A percentile compares a stretch with the other conserved stretches of the same genome.
Evolutionary conservation across 2,329 filamentous ascomycete genomes (phyloP).

Genomic region (Ophiostoma quercus): DNA sequence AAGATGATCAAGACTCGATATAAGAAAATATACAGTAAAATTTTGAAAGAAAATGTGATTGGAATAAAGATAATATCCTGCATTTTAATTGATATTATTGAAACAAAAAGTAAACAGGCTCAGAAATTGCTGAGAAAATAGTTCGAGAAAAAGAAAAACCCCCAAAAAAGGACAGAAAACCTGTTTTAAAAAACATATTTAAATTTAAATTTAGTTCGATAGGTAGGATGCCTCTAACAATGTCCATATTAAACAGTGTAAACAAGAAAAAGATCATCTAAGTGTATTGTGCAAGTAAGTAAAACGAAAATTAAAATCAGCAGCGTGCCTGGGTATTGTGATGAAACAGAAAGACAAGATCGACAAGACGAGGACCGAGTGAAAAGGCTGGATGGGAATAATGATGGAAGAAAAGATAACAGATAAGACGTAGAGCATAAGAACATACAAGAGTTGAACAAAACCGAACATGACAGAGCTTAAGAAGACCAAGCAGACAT

Average conservation of each 20-base stretch:
- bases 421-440: background rate
- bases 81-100: too few species aligned
- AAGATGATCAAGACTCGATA: too few species aligned
- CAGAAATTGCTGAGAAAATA: too few species aligned
- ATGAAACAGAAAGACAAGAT: background rate
- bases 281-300: background rate
- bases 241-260: background rate
- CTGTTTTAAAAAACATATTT: too few species aligned
- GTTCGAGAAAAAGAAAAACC: too few species aligned
- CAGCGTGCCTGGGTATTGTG: background rate
- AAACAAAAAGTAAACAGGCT: too few species aligned
- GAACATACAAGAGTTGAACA: conserved; percentile 1
- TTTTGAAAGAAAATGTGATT: too few species aligned
- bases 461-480: background rate
- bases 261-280: background rate
- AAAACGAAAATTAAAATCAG: background rate
- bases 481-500: background rate
- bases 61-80: too few species aligned
- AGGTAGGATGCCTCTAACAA: background rate
- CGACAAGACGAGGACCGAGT: background rate
- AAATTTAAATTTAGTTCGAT: too few species aligned
- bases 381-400: background rate
- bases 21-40: too few species aligned
- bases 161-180: too few species aligned
- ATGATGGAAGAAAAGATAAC: background rate